These are phyloP conservation scores for Luffa aegyptiaca DNA, from an alignment of 306 rosid genomes.

Conservation along the genomic window DNA sequence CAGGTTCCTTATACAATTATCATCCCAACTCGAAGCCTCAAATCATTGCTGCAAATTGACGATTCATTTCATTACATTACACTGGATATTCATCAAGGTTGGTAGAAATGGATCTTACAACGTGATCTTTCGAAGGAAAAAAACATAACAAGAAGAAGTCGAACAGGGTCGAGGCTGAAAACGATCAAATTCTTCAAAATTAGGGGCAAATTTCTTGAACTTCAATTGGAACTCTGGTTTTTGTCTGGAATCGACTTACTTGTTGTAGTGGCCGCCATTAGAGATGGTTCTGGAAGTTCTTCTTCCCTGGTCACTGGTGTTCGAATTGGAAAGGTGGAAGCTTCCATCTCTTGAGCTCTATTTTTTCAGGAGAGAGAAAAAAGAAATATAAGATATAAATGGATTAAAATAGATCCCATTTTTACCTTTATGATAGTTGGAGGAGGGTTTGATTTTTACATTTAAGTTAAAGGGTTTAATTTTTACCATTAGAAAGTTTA, in stretches of 20 bases:
- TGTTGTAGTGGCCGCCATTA: not conserved
- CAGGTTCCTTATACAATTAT: not conserved
- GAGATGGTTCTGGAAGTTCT: not conserved
- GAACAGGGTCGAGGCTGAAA: not conserved
- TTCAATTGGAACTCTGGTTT: too few species aligned
- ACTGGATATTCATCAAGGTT: not conserved
- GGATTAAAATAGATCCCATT: too few species aligned
- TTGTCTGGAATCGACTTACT: not conserved
- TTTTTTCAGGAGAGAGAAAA: not conserved
- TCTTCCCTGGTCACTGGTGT: not conserved
- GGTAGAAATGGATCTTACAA: not conserved
- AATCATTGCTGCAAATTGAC: not conserved
- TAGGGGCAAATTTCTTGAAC: not conserved
- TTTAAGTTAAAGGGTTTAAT: too few species aligned
- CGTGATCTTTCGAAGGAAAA: too few species aligned
- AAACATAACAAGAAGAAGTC: not conserved
- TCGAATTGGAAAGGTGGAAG: not conserved
- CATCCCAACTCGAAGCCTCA: not conserved
- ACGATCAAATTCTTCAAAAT: not conserved
- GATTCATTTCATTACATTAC: not conserved
- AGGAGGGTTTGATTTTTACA: too few species aligned
- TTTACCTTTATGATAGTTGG: too few species aligned
- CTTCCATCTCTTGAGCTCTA: constrained; percentile 9
- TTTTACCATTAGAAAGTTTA: too few species aligned
- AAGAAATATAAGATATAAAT: too few species aligned